Conservation (phyloP, 2,329 filamentous ascomycete species). For the Tolypocladium capitatum region DNA sequence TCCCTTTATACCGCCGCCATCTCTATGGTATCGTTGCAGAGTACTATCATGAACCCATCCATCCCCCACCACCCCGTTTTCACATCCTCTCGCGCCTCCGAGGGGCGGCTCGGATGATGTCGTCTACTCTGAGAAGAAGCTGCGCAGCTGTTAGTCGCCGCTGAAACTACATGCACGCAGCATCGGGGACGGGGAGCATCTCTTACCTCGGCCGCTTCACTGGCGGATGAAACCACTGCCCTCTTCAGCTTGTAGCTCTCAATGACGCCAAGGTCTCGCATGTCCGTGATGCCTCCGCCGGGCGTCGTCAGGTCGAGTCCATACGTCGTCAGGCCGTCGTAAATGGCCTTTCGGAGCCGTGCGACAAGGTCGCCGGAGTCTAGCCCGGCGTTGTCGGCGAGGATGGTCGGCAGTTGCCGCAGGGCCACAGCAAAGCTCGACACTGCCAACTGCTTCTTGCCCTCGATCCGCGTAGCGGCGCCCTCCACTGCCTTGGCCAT, state of each 20-base stretch:
- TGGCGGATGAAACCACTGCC: conserved; percentile 93
- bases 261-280: conserved; percentile 88
- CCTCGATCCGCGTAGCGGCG: conserved; percentile 83
- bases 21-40: conserved; percentile 1
- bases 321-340: conserved; percentile 85
- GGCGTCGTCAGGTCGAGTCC: conserved; percentile 81
- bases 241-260: conserved; percentile 98
- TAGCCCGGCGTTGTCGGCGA: conserved; percentile 93
- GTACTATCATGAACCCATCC: not conserved
- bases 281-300: conserved; percentile 85
- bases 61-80: conserved; percentile 5
- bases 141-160: conserved; percentile 19
- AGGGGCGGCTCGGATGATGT: conserved; percentile 91
- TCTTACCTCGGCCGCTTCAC: conserved; percentile 87
- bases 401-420: conserved; percentile 85
- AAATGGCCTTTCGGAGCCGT: conserved; percentile 82
- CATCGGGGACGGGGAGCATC: not conserved
- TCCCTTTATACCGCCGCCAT: not conserved
- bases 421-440: conserved; percentile 80
- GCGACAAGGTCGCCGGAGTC: conserved; percentile 92
- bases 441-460: conserved; percentile 92
- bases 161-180: not conserved
- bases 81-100: conserved; percentile 35
- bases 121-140: conserved; percentile 87
- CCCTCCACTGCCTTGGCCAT: conserved; percentile 98